Percentiles rank a stretch among this genome's conserved stretches.
Conservation (phyloP, 2,329 filamentous ascomycete genomes). For the Ophioceras dolichostomum region DNA sequence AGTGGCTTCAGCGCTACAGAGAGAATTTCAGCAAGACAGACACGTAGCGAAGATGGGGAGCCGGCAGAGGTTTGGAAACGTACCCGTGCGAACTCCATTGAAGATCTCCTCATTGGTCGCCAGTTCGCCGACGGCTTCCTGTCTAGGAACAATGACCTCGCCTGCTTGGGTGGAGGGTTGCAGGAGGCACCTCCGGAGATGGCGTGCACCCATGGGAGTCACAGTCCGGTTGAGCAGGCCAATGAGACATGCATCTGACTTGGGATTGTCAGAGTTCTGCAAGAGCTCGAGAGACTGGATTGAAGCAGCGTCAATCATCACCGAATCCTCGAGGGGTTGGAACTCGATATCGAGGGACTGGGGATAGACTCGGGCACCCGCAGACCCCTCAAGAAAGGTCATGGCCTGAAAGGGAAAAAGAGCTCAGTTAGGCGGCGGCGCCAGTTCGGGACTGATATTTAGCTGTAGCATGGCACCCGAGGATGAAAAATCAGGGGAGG, state of each 20-base stretch:
- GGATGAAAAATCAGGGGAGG: too few species aligned
- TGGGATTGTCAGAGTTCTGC: slow-evolving; percentile 67
- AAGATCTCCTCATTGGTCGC: slow-evolving; percentile 78
- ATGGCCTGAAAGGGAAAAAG: slow-evolving; percentile 43
- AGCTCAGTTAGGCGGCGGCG: too few species aligned
- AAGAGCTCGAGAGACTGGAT: slow-evolving; percentile 81
- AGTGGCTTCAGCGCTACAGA: slow-evolving; percentile 53
- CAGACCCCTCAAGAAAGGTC: slow-evolving; percentile 64
- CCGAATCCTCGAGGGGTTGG: slow-evolving; percentile 77
- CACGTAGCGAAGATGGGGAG: too few species aligned
- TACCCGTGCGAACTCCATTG: slow-evolving; percentile 56
- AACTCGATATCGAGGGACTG: slow-evolving; percentile 80
- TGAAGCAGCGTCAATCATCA: slow-evolving; percentile 90
- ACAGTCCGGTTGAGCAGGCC: slow-evolving; percentile 74
- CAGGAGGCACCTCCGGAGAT: slow-evolving; percentile 74
- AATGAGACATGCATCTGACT: slow-evolving; percentile 72
- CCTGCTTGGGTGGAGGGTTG: slow-evolving; percentile 74
- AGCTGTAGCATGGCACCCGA: too few species aligned
- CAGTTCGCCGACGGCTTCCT: slow-evolving; percentile 75
- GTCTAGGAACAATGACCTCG: slow-evolving; percentile 54
- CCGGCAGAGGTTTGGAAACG: too few species aligned
- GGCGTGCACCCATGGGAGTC: slow-evolving; percentile 78
- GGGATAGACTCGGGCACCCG: slow-evolving; percentile 56
- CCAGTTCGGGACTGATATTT: too few species aligned
- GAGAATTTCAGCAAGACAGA: slow-evolving; percentile 7